Conservation (phyloP, 2,329 filamentous ascomycete genomes). For the Aspergillus eucalypticola region DNA sequence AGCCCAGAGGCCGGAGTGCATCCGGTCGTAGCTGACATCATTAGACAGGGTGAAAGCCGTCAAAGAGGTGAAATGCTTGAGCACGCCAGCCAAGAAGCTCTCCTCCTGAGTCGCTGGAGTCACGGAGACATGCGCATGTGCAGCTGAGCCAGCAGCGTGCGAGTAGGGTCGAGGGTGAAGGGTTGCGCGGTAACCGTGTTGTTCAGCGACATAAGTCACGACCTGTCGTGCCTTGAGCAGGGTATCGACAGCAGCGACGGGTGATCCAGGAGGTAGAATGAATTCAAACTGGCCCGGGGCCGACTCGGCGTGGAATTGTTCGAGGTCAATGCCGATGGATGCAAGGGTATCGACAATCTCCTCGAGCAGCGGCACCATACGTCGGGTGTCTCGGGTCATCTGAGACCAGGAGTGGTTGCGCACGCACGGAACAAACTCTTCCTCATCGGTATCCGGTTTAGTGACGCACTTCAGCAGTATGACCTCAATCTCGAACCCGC, state of each 20-base stretch:
- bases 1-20: conserved; percentile 70
- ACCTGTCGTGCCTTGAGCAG: conserved; percentile 71
- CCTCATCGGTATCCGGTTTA: conserved; percentile 27
- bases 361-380: conserved; percentile 60
- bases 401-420: conserved; percentile 71
- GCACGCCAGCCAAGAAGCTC: conserved; percentile 70
- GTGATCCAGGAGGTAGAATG: conserved; percentile 63
- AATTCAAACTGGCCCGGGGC: conserved; percentile 77
- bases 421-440: conserved; percentile 50
- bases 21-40: conserved; percentile 67
- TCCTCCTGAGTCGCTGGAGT: conserved; percentile 53
- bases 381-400: conserved; percentile 61
- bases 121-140: conserved; percentile 66
- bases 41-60: conserved; percentile 68
- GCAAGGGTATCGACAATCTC: conserved; percentile 65
- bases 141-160: conserved; percentile 61
- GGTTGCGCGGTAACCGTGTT: conserved; percentile 66
- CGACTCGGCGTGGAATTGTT: conserved; percentile 74
- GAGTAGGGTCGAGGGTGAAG: conserved; percentile 68
- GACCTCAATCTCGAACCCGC: conserved; percentile 83
- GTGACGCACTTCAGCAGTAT: conserved; percentile 61
- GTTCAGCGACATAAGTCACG: conserved; percentile 64
- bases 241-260: conserved; percentile 69
- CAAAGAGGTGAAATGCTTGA: conserved; percentile 66
- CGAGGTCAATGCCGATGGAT: conserved; percentile 63